Percentiles rank a stretch among this genome's conserved stretches.
phyloP scores from a whole-genome alignment of 2,329 filamentous ascomycete species.

The Fusarium austroafricanum region DNA sequence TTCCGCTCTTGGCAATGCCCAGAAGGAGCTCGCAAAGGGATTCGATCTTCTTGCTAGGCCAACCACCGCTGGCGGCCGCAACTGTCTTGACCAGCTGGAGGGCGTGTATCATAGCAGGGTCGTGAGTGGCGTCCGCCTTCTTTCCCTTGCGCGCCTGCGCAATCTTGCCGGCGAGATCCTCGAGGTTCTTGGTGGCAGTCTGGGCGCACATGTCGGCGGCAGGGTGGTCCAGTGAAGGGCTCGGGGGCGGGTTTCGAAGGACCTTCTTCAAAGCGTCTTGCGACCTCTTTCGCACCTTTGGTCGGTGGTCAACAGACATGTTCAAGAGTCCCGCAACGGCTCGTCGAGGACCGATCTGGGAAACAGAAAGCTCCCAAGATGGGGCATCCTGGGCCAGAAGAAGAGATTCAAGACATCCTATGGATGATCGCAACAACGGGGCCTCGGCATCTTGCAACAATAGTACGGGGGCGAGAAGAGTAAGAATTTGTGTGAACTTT shows the following conservation, averaged over 20 bases:
- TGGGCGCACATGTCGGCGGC: conserved; percentile 97
- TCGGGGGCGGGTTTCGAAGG: conserved; percentile 86
- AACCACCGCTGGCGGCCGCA: conserved; percentile 86
- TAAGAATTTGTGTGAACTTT: conserved; percentile 95
- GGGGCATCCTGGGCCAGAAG: conserved; percentile 87
- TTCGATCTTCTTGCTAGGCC: conserved; percentile 97
- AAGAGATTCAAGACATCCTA: conserved; percentile 93
- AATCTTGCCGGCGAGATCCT: conserved; percentile 75
- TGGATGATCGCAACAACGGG: conserved; percentile 84
- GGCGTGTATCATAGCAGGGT: conserved; percentile 89
- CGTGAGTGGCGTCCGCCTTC: conserved; percentile 74
- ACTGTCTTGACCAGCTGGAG: conserved; percentile 93
- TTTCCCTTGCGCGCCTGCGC: conserved; percentile 69
- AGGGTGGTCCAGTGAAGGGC: conserved; percentile 91
- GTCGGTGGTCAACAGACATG: conserved; percentile 85
- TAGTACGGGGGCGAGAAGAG: conserved; percentile 85
- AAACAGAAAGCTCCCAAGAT: conserved; percentile 87
- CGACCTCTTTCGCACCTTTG: conserved; percentile 93
- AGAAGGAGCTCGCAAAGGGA: conserved; percentile 88
- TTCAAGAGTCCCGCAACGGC: conserved; percentile 88
- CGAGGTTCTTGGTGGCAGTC: conserved; percentile 83
- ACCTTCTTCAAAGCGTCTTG: conserved; percentile 89
- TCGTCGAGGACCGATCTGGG: conserved; percentile 85
- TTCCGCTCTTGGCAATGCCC: conserved; percentile 87
- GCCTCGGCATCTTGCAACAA: conserved; percentile 85